A percentile compares a stretch with the other conserved stretches of the same genome.
These are phyloP conservation scores for Capsicum baccatum DNA, from an alignment of 257 asterid genomes.

Conservation along the genomic window DNA sequence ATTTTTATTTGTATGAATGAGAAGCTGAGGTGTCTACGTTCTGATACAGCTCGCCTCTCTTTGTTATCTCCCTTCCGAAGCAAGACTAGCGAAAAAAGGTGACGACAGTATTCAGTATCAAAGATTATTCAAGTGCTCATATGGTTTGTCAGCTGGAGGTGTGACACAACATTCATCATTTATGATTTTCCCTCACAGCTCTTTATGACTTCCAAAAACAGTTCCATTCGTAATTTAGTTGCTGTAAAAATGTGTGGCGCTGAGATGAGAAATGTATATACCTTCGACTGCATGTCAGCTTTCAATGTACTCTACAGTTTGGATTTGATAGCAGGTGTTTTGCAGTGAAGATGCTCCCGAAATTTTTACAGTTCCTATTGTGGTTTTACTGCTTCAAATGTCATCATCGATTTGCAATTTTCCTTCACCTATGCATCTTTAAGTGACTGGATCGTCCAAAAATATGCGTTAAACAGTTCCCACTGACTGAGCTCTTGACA, in stretches of 20 bases:
- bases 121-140: conserved; percentile 16
- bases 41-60: conserved; percentile 82
- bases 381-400: conserved; percentile 1
- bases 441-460: neutral
- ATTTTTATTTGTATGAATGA: neutral
- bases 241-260: neutral
- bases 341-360: neutral
- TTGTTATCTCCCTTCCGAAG: conserved; percentile 68
- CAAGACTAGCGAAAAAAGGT: conserved; percentile 74
- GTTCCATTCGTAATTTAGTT: neutral
- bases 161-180: neutral
- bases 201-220: neutral
- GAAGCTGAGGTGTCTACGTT: neutral
- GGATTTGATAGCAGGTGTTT: conserved; percentile 24
- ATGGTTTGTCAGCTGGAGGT: conserved; percentile 21
- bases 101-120: conserved; percentile 46
- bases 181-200: neutral
- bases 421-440: neutral
- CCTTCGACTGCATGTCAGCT: neutral
- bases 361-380: conserved; percentile 6
- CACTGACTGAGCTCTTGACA: neutral
- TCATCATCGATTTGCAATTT: neutral
- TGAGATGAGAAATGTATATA: conserved; percentile 27
- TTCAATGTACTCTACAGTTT: conserved; percentile 13
- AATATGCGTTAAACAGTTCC: neutral